Conservation (phyloP, 495 filamentous ascomycete genomes). For the Aspergillus mulundensis region DNA sequence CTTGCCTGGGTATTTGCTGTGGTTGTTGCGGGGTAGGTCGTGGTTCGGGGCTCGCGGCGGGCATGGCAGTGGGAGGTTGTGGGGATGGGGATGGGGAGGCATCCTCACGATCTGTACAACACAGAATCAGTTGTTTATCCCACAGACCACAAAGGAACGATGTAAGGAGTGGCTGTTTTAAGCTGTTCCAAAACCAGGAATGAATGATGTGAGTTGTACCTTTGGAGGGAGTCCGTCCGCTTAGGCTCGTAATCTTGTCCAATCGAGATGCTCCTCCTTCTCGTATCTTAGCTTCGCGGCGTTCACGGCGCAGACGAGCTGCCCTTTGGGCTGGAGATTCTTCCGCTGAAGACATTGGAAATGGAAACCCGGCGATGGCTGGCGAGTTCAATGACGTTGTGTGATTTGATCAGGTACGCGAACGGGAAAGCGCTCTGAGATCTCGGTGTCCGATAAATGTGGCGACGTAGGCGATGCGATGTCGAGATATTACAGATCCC, state of each 20-base stretch:
- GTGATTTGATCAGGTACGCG: background rate
- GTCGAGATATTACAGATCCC: too few relatives aligned
- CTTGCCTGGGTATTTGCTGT: conserved; percentile 4
- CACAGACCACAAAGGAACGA: background rate
- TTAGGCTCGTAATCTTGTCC: conserved; percentile 77
- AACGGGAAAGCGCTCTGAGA: background rate
- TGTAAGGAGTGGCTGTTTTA: background rate
- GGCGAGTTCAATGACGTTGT: conserved; percentile 7
- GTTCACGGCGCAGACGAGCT: conserved; percentile 81
- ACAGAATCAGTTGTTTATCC: conserved; percentile 13
- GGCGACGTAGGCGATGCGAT: background rate
- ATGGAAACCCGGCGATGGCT: background rate
- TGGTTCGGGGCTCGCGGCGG: conserved; percentile 8
- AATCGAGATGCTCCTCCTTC: conserved; percentile 75
- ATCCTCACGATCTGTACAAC: conserved; percentile 28
- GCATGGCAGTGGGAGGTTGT: conserved; percentile 12
- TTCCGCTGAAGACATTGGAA: conserved; percentile 37
- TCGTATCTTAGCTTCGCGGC: conserved; percentile 84
- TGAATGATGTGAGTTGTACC: too few relatives aligned
- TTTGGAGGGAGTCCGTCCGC: conserved; percentile 56
- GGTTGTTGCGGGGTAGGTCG: conserved; percentile 4
- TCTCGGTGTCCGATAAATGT: background rate
- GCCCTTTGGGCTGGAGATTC: conserved; percentile 62
- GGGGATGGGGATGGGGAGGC: conserved; percentile 33
- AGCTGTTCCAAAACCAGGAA: background rate